These are phyloP conservation scores for Xylogone sp. DNA, from an alignment of 2,329 filamentous ascomycete species.

Conservation along the genomic window DNA sequence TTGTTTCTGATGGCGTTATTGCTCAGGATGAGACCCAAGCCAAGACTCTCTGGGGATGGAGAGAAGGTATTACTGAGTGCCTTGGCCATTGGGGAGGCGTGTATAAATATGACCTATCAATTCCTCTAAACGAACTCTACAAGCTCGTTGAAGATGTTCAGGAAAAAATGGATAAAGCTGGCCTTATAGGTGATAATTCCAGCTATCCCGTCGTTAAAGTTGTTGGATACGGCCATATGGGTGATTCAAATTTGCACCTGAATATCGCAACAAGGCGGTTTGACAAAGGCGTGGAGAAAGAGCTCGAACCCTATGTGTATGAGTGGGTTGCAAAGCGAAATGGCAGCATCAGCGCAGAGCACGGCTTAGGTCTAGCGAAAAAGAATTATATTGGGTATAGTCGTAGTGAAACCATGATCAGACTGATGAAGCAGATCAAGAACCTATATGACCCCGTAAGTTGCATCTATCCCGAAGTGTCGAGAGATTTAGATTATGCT, in stretches of 20 bases:
- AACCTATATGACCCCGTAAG: constrained; percentile 89
- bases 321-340: constrained; percentile 89
- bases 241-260: constrained; percentile 90
- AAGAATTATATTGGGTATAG: constrained; percentile 95
- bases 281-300: constrained; percentile 81
- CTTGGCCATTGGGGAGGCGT: constrained; percentile 88
- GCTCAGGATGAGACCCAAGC: constrained; percentile 93
- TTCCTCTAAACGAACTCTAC: constrained; percentile 85
- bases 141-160: constrained; percentile 81
- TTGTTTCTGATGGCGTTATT: constrained; percentile 84
- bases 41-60: constrained; percentile 81
- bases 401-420: constrained; percentile 80
- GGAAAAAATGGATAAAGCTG: constrained; percentile 66
- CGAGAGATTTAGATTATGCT: constrained; percentile 13
- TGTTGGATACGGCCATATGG: constrained; percentile 98
- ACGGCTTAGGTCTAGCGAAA: constrained; percentile 91
- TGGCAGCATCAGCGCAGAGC: constrained; percentile 95
- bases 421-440: constrained; percentile 94
- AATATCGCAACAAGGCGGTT: constrained; percentile 83
- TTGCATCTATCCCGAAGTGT: constrained; percentile 8
- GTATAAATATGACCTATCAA: constrained; percentile 98
- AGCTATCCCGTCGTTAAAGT: constrained; percentile 80
- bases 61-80: constrained; percentile 88
- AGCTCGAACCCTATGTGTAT: constrained; percentile 92
- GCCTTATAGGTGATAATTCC: constrained; percentile 72